Conservation (phyloP, 495 filamentous ascomycete species). For the Hyphodiscus hymeniophilus region DNA sequence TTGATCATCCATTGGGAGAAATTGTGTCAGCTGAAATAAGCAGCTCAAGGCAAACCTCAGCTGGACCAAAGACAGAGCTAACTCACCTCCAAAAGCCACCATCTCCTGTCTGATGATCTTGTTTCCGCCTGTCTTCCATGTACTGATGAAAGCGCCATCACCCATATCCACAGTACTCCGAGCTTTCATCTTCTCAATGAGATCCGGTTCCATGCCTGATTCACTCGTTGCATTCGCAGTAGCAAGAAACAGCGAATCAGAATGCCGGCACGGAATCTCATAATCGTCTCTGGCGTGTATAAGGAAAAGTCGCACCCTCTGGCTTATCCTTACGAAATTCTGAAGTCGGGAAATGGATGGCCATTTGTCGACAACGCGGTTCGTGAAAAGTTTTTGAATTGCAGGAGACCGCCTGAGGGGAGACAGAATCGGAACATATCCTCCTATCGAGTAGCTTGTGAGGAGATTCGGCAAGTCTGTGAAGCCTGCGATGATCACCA, state of each 20-base stretch:
- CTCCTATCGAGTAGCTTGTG: conserved; percentile 53
- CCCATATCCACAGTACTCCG: conserved; percentile 28
- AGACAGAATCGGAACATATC: conserved; percentile 68
- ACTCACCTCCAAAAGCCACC: conserved; percentile 48
- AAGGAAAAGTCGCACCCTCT: conserved; percentile 55
- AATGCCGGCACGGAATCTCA: conserved; percentile 64
- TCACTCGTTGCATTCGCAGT: conserved; percentile 46
- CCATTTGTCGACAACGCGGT: conserved; percentile 46
- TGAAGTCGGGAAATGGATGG: conserved; percentile 35
- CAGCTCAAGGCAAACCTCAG: too few species aligned
- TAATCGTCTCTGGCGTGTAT: conserved; percentile 68
- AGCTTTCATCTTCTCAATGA: conserved; percentile 32
- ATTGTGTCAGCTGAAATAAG: too few species aligned
- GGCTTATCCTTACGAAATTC: conserved; percentile 35
- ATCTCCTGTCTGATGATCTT: conserved; percentile 44
- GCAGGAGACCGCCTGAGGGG: conserved; percentile 49
- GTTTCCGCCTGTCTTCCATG: conserved; percentile 28
- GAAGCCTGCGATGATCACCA: conserved; percentile 75
- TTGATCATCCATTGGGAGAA: too few species aligned
- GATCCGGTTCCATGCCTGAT: conserved; percentile 22
- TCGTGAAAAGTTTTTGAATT: conserved; percentile 30
- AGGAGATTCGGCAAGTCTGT: conserved; percentile 64
- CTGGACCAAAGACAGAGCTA: neutral
- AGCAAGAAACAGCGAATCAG: conserved; percentile 44
- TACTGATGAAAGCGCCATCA: conserved; percentile 32